Evolutionary conservation across 2,329 filamentous ascomycete genomes (phyloP).

Genomic region (Chrysoporthe puriensis): DNA sequence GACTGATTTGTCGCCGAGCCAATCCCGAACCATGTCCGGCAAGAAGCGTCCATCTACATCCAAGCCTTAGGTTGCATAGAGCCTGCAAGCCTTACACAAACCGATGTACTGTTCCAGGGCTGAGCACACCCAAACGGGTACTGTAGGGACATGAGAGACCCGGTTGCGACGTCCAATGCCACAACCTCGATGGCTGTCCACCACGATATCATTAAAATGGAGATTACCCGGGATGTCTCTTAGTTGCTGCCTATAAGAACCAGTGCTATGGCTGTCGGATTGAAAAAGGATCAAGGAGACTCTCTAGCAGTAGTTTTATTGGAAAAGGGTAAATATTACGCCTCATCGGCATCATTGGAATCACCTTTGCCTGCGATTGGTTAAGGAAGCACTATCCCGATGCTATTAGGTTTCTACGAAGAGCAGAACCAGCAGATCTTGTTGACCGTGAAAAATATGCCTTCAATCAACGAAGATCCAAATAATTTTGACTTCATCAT

Average conservation of each 20-base stretch:
- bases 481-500: constrained; percentile 45
- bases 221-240: background rate
- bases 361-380: too few species aligned
- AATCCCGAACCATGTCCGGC: constrained; percentile 3
- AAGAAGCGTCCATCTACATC: background rate
- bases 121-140: too few species aligned
- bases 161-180: background rate
- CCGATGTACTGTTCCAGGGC: background rate
- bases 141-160: background rate
- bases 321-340: too few species aligned
- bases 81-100: background rate
- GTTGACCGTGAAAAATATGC: constrained; percentile 27
- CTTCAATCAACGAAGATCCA: constrained; percentile 22
- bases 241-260: background rate
- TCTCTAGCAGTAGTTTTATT: too few species aligned
- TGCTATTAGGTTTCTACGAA: background rate
- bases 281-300: too few species aligned
- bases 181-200: background rate
- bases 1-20: background rate
- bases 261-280: too few species aligned
- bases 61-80: background rate
- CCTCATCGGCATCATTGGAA: too few species aligned
- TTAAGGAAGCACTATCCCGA: background rate
- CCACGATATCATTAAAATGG: background rate
- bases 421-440: background rate